Evolutionary conservation across 169 alveolate species (phyloP).

Genomic region (Plasmodium coatneyi): DNA sequence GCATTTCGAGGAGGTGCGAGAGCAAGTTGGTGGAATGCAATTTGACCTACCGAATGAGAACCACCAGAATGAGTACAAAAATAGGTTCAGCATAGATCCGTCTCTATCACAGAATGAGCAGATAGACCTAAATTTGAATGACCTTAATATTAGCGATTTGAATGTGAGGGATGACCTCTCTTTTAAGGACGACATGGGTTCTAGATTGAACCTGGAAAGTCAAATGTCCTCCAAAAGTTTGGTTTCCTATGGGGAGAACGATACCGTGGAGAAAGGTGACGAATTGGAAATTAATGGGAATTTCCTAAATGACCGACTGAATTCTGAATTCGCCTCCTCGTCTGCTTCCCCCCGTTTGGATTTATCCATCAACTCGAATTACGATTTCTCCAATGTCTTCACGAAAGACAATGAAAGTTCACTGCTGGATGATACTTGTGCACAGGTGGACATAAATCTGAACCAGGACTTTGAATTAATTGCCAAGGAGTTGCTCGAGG

Average conservation of each 20-base stretch:
- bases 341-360: slow-evolving; percentile 23
- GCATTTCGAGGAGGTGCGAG: slow-evolving; percentile 71
- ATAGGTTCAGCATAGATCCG: slow-evolving; percentile 50
- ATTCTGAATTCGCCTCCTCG: slow-evolving; percentile 52
- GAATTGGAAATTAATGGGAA: slow-evolving; percentile 4
- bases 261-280: slow-evolving; percentile 11
- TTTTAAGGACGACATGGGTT: slow-evolving; percentile 56
- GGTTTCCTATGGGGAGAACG: slow-evolving; percentile 13
- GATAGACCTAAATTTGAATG: slow-evolving; percentile 47
- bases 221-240: slow-evolving; percentile 69
- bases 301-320: slow-evolving; percentile 28
- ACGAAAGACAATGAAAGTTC: slow-evolving; percentile 59
- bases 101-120: slow-evolving; percentile 46
- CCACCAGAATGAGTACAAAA: slow-evolving; percentile 12
- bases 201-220: slow-evolving; percentile 36
- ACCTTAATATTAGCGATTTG: not conserved
- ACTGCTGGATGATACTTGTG: slow-evolving; percentile 35
- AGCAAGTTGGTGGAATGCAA: slow-evolving; percentile 17
- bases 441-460: slow-evolving; percentile 24
- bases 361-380: slow-evolving; percentile 11
- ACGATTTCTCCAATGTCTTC: slow-evolving; percentile 34
- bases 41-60: slow-evolving; percentile 14
- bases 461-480: slow-evolving; percentile 69
- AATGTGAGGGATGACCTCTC: not conserved
- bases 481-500: slow-evolving; percentile 63